Evolutionary conservation across 768 basidiomycete species (phyloP), one percentile per base, ranked within the genome.

Genomic region (Hemileccinum rubropunctum): DNA sequence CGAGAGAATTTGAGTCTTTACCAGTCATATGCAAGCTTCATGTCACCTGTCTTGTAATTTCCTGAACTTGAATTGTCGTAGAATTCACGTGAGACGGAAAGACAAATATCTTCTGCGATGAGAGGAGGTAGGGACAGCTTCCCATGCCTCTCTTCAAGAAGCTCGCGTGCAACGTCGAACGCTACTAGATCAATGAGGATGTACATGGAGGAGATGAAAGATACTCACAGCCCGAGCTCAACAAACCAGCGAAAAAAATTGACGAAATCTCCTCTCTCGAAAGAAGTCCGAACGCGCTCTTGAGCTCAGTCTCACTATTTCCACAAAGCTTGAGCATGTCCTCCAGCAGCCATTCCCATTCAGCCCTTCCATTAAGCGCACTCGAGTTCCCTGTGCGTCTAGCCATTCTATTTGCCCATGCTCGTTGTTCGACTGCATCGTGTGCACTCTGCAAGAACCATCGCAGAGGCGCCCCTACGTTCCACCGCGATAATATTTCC

Each of bases 21-120:
- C 95, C 97, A 98, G 50, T 95, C 91, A 67, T 95, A 95, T 1
- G 97, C 97, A 42, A 92, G 74, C 66, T 93, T 95, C 95, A 99
- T 98, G 45, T 95, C 92, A 4, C 95, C 95, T 33, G 80, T 77
- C 58, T 91, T 90, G 64, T 93, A 86, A 61, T 98, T 99, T 6
- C 93, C 97, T 1, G 84, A 88, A 54, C 78, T 84, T 3, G 97
- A 89, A 59, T 98, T 98, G 64, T 98, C 93, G 67, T 98, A 99
- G 53, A 97, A 83, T 71, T 98, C 97, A 41, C 82, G 80, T 3
- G 91, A 92, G 37, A 83, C 83, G 1, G 81, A 66, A 17, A 99
- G 71, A 57, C 91, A 93, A 12, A 95, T 81, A 28, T 85, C 80
- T 67, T 98, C 94, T 5, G 89, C 68, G 4, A 69, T 68, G 20